A percentile compares a stretch with the other conserved stretches of the same genome.
These are phyloP conservation scores for Thalassiosira mediterranea DNA, from an alignment of 352 stramenopile species.

Conservation along the genomic window DNA sequence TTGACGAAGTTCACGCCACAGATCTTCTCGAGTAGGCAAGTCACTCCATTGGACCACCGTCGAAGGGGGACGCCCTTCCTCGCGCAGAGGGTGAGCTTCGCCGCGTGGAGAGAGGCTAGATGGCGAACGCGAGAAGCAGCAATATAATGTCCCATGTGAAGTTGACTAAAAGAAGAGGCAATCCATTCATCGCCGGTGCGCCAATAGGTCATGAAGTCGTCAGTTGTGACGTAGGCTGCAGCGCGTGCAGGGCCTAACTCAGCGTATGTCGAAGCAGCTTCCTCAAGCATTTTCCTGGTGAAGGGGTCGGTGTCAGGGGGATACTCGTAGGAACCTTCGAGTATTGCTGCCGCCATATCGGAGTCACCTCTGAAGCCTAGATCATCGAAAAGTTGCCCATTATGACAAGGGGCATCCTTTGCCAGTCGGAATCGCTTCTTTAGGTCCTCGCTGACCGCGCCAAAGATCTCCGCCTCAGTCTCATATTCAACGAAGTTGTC, in stretches of 20 bases:
- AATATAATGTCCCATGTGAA: conserved; percentile 36
- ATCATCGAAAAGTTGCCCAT: background rate
- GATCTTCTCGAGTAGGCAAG: conserved; percentile 33
- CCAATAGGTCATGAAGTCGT: conserved; percentile 30
- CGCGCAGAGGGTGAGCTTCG: conserved; percentile 7
- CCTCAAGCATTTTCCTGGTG: background rate
- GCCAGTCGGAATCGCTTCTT: background rate
- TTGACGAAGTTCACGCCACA: conserved; percentile 21
- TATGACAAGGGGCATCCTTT: background rate
- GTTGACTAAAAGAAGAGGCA: conserved; percentile 10
- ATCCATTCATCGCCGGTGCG: background rate
- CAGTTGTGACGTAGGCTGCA: background rate
- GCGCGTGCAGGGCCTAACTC: background rate
- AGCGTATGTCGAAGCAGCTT: background rate
- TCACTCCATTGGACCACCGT: conserved; percentile 19
- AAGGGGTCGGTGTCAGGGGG: conserved; percentile 1
- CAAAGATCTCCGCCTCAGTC: background rate
- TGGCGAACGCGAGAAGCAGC: background rate
- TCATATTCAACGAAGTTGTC: background rate
- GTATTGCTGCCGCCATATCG: background rate
- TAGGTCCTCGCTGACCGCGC: background rate
- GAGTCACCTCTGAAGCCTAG: background rate
- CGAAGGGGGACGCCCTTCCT: conserved; percentile 13
- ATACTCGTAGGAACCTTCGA: conserved; percentile 12
- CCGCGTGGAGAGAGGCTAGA: conserved; percentile 15